Conservation (phyloP, 805 yeast genomes). For the Barnettozyma siamensis region DNA sequence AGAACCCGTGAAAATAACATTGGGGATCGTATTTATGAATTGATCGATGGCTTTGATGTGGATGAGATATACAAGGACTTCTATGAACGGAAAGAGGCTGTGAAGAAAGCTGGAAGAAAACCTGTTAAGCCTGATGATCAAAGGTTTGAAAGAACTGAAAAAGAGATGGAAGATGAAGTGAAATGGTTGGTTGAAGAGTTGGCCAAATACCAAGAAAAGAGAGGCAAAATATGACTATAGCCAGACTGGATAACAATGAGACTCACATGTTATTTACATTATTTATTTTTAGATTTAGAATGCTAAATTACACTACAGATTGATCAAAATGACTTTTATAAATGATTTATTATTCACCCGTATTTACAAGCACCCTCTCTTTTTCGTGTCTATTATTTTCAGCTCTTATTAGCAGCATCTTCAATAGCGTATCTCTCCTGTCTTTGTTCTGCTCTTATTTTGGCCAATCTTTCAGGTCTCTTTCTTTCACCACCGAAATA, state of each 20-base stretch:
- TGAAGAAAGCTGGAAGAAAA: conserved; percentile 21
- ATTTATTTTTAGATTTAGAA: too few relatives aligned
- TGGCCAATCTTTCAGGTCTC: conserved; percentile 59
- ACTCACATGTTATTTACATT: too few relatives aligned
- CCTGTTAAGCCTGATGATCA: conserved; percentile 42
- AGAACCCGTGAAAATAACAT: conserved; percentile 52
- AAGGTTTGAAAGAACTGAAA: conserved; percentile 51
- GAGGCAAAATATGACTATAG: too few relatives aligned
- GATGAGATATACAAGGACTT: conserved; percentile 28
- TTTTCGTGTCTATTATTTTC: neutral
- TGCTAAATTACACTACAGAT: too few relatives aligned
- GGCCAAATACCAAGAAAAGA: conserved; percentile 14
- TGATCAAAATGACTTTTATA: too few relatives aligned
- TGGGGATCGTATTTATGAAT: conserved; percentile 71
- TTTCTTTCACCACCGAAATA: conserved; percentile 84
- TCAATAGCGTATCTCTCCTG: conserved; percentile 25
- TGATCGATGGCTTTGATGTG: conserved; percentile 52
- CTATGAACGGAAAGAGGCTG: conserved; percentile 26
- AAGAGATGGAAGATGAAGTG: conserved; percentile 73
- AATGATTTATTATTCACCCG: too few relatives aligned
- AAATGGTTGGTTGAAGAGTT: conserved; percentile 40
- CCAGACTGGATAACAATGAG: too few relatives aligned
- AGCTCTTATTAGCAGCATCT: conserved; percentile 13
- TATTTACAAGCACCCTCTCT: neutral
- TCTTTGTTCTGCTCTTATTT: conserved; percentile 39